A percentile compares a stretch with the other conserved stretches of the same genome.
Conservation (phyloP, 2,329 filamentous ascomycete species). For the Stylonectria norvegica region DNA sequence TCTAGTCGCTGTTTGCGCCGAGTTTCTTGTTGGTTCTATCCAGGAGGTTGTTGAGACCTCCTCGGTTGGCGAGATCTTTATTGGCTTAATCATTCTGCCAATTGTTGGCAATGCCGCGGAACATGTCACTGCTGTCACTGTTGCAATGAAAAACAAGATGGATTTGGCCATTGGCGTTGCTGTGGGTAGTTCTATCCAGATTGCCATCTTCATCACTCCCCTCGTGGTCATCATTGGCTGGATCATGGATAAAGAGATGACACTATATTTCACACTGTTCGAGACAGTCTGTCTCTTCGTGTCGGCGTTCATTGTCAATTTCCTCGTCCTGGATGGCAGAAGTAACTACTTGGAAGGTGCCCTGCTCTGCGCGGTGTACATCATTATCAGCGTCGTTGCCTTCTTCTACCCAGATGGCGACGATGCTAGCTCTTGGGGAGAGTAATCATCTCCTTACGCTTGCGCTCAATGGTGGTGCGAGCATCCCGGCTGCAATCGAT, state of each 20-base stretch:
- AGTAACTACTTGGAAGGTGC: constrained; percentile 85
- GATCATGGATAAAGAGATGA: constrained; percentile 66
- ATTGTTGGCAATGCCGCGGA: constrained; percentile 73
- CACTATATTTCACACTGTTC: constrained; percentile 82
- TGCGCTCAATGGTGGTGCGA: no score
- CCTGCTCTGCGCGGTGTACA: constrained; percentile 61
- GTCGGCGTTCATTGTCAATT: constrained; percentile 82
- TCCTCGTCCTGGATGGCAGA: constrained; percentile 78
- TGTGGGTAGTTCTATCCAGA: constrained; percentile 68
- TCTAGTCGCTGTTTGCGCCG: constrained; percentile 65
- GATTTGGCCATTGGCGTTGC: constrained; percentile 70
- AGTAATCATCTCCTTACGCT: constrained; percentile 6
- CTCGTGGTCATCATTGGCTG: constrained; percentile 70
- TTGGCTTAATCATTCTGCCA: constrained; percentile 68
- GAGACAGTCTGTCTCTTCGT: constrained; percentile 86
- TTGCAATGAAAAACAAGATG: constrained; percentile 74
- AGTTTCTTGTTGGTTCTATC: constrained; percentile 68
- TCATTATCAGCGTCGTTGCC: constrained; percentile 64
- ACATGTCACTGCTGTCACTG: constrained; percentile 67
- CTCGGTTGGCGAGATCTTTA: constrained; percentile 61
- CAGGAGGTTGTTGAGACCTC: constrained; percentile 56
- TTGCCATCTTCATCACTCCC: constrained; percentile 68
- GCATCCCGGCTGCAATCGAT: no score
- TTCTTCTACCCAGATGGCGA: constrained; percentile 60
- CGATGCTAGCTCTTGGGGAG: constrained; percentile 43